Percentiles rank a stretch among this genome's conserved stretches.
phyloP scores from a whole-genome alignment of 768 basidiomycete species.

The Kwoniella bestiolae region DNA sequence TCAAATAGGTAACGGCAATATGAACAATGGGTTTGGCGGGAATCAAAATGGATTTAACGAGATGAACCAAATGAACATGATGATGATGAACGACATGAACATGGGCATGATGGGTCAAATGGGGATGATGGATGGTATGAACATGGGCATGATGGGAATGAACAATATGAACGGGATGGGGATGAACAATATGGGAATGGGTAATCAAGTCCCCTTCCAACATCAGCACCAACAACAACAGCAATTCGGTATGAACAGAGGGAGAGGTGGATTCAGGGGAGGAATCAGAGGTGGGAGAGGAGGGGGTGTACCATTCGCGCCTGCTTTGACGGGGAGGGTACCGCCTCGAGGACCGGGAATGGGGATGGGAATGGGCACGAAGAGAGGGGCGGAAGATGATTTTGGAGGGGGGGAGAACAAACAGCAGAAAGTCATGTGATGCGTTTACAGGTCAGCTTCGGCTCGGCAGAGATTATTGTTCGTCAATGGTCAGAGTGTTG shows the following conservation, averaged over 20 bases:
- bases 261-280: not conserved
- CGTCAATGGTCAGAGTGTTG: too few species aligned
- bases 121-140: constrained; percentile 9
- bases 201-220: not conserved
- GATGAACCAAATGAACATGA: constrained; percentile 13
- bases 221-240: not conserved
- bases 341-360: not conserved
- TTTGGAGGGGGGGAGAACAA: constrained; percentile 12
- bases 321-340: not conserved
- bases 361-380: constrained; percentile 7
- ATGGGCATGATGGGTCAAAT: constrained; percentile 18
- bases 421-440: constrained; percentile 19
- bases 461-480: too few species aligned
- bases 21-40: constrained; percentile 15
- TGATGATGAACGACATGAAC: constrained; percentile 15
- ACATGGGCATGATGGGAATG: constrained; percentile 24
- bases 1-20: constrained; percentile 16
- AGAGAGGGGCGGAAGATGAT: constrained; percentile 18
- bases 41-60: constrained; percentile 2
- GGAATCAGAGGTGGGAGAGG: not conserved
- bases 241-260: not conserved
- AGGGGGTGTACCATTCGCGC: not conserved
- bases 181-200: constrained; percentile 24
- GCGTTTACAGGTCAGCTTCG: too few species aligned
- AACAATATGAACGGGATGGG: constrained; percentile 49